Base-by-base conservation (phyloP, 108 stramenopile species). In the Poteriospumella lacustris region DNA sequence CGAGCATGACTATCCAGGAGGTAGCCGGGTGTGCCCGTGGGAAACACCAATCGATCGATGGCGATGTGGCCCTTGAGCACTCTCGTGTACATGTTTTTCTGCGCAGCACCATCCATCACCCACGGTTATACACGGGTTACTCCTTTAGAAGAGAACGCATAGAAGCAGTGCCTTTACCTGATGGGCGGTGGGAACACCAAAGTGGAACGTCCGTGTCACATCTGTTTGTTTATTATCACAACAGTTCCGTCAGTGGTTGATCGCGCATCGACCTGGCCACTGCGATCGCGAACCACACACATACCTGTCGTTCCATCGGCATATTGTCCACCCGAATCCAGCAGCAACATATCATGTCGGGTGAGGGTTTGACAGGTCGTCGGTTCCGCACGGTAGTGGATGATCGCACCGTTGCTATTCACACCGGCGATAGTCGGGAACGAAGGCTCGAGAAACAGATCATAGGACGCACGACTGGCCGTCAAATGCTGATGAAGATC, bases 341-440 rank as follows among this genome's bases (percentile, higher is more conserved):
- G 79, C 19, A 44, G 43, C 1, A 44, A 36, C 42, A 80, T 39
- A 64, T 64, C 60, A 64, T 64, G 9, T 19, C 36, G 28, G 9
- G 60, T 64, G 33, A 64, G 36, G 9, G 36, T 34, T 24, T 64
- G 28, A 24, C 60, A 64, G 15, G 3, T 64, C 3, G 47, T 19
- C 3, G 28, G 60, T 64, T 3, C 15, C 5, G 9, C 28, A 26
- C 60, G 15, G 79, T 97, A 97, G 81, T 97, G 98, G 68, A 99
- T 93, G 72, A 99, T 91, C 52, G 96, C 96, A 72, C 94, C 98
- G 79, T 99, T 97, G 9, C 85, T 52, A 0, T 94, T 96, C 52
- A 91, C 91, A 40, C 95, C 96, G 24, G 95, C 93, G 79, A 99
- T 97, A 34, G 98, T 97, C n/a, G 90, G 91, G 80, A 99, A 99